Conservation (phyloP, 176 grass and related monocot genomes). For the Rhipidocladum racemiflorum region DNA sequence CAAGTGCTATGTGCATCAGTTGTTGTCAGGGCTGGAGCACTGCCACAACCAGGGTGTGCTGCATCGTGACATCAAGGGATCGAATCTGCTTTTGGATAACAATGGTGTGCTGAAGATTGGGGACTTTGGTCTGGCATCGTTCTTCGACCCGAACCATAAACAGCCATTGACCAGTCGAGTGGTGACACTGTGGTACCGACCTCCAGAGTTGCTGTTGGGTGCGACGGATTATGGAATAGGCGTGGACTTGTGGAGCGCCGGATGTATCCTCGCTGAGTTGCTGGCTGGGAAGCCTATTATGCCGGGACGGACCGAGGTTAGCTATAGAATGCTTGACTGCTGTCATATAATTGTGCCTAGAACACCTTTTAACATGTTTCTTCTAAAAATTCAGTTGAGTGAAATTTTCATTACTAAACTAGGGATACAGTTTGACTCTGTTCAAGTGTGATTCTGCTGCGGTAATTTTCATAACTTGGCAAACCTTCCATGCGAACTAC, state of each 20-base stretch:
- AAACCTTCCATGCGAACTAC: neutral
- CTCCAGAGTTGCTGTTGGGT: conserved; percentile 69
- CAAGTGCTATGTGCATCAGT: conserved; percentile 86
- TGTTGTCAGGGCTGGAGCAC: conserved; percentile 75
- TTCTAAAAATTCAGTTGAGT: neutral
- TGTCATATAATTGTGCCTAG: neutral
- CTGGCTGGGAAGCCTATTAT: conserved; percentile 85
- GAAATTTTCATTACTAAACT: neutral
- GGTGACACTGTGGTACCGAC: conserved; percentile 78
- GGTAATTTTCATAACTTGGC: conserved; percentile 1
- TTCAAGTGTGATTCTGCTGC: conserved; percentile 11
- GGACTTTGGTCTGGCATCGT: conserved; percentile 66
- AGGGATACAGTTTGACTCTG: neutral
- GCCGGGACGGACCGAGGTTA: conserved; percentile 86
- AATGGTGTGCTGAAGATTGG: conserved; percentile 65
- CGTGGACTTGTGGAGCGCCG: conserved; percentile 72
- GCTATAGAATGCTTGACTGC: neutral
- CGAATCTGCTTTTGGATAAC: conserved; percentile 72
- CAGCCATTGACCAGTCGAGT: conserved; percentile 79
- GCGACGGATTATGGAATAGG: conserved; percentile 78
- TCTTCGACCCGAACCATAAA: conserved; percentile 78
- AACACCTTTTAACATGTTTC: neutral
- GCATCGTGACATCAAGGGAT: conserved; percentile 83
- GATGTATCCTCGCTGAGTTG: conserved; percentile 78
- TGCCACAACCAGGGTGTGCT: conserved; percentile 69